Evolutionary conservation across 129 eudicot genomes (phyloP), one percentile per base, ranked within the genome.

Genomic region (Rutidosis leptorrhynchoides): DNA sequence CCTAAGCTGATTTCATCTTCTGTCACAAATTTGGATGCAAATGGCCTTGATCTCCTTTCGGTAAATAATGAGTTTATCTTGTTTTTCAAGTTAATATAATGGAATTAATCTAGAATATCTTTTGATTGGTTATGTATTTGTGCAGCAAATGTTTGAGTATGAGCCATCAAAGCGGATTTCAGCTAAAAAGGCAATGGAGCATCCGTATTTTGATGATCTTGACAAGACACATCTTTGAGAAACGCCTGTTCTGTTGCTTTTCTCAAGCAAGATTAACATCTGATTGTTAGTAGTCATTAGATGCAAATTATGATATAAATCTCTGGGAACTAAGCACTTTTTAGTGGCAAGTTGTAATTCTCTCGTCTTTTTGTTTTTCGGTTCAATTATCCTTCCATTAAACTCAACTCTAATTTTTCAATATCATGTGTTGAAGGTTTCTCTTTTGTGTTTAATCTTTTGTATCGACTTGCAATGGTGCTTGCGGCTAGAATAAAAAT

Each of bases 151-250:
- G 96, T 69, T 91, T 77, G 81, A 81, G 58, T 87, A 85, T 81
- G 98, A 91, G 49, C 97, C 98, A 58, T 68, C 90, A 14, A 79
- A 72, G 61, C 65, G 96, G 75, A 91, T 91, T 30, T 91, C 98
- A 5, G 98, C 98, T 2, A 91, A 91, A 78, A 78, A 83, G 72
- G 98, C 98, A 45, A 87, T 87, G 96, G 90, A 91, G 14, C 96
- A 91, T 58, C 90, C 83, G 5, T 91, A 91, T 71, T 91, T 91
- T 23, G 82, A 91, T 79, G 94, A 80, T 69, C 62, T 91, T 22
- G 90, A 91, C 77, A 87, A 91, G 89, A 64, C 93, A 32, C 0
- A 10, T 52, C 85, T 85, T 58, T 87, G 73, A 79, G 73, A 79
- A 71, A 21, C 32, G 42, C 46, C n/a, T 15, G 10, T 5, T 16